Base-by-base conservation (phyloP, 202 grass and related monocot species). In the Zizania palustris region DNA sequence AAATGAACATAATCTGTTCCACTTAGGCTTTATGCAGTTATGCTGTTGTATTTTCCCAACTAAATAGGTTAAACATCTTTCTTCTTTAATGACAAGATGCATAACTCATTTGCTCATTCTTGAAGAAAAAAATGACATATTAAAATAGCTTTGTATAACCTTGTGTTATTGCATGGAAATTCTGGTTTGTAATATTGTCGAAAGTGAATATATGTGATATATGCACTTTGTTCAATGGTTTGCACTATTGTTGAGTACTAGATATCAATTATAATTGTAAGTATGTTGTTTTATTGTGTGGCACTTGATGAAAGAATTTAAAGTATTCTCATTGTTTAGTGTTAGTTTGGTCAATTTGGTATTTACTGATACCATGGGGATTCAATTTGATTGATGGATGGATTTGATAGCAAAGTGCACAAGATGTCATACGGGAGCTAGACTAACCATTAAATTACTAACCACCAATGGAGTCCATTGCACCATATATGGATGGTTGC, bases 141-240 rank as follows among this genome's bases (percentile, higher is more conserved):
- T 19, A 41, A 45, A 22, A 22, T 45, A 66, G 19, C 18, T 45
- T 45, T 60, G 21, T 57, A 43, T 59, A 44, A 59, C 2, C 13
- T 59, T 28, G 20, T 15, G 14, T 12, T 9, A 74, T 9, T 18
- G 49, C 56, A 7, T 28, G 45, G 20, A 81, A 44, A 0, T 45
- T 82, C 56, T 55, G 4, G 1, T 11, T 42, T 55, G 16, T 7
- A 48, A 6, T 45, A 22, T 55, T 50, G 2, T 51, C 16, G 9
- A 40, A 63, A 62, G n/a, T 50, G 41, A 38, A 63, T 15, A 80
- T 55, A 62, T 62, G 40, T 60, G 53, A 63, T 54, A 8, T 34
- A 35, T 34, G 39, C 11, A 41, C 20, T 67, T 53, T 50, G 43
- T 15, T 80, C 6, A 71, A 80, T 71, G 50, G 13, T 51, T 60